Conservation (phyloP, 2,329 filamentous ascomycete species). For the Exserohilum turcica region DNA sequence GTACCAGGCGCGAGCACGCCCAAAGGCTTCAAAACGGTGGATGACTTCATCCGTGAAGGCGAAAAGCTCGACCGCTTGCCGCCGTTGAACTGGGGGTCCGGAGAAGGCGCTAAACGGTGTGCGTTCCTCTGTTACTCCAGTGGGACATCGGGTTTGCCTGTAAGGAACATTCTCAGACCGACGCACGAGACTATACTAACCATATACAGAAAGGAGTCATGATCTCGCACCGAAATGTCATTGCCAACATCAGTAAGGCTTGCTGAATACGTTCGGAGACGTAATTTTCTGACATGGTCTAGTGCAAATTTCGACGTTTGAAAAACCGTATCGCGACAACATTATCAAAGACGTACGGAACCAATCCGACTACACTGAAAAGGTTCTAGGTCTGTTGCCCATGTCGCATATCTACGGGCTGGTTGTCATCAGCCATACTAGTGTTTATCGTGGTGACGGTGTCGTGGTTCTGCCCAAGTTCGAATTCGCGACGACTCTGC, state of each 20-base stretch:
- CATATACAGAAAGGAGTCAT: constrained; percentile 74
- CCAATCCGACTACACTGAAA: constrained; percentile 56
- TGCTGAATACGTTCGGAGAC: neutral
- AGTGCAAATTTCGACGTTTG: constrained; percentile 64
- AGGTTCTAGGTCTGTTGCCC: constrained; percentile 71
- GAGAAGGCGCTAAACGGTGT: constrained; percentile 69
- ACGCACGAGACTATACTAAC: constrained; percentile 9
- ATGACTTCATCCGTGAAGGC: constrained; percentile 69
- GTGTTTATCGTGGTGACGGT: constrained; percentile 73
- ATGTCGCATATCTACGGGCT: constrained; percentile 83
- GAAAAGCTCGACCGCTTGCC: constrained; percentile 59
- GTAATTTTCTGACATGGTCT: constrained; percentile 1
- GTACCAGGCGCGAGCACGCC: constrained; percentile 61
- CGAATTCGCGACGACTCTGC: constrained; percentile 68
- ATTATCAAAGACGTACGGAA: constrained; percentile 40
- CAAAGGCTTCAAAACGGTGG: constrained; percentile 64
- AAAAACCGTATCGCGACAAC: constrained; percentile 53
- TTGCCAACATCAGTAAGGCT: constrained; percentile 65
- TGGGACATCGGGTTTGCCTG: constrained; percentile 78
- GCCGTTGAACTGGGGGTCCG: constrained; percentile 64
- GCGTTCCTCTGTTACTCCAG: constrained; percentile 82
- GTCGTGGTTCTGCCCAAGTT: constrained; percentile 76
- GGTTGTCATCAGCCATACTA: constrained; percentile 69
- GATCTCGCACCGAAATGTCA: constrained; percentile 80
- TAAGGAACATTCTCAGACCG: constrained; percentile 45